These are phyloP conservation scores for Pseudofabraea citricarpa DNA, from an alignment of 2,329 filamentous ascomycete genomes.

Conservation along the genomic window DNA sequence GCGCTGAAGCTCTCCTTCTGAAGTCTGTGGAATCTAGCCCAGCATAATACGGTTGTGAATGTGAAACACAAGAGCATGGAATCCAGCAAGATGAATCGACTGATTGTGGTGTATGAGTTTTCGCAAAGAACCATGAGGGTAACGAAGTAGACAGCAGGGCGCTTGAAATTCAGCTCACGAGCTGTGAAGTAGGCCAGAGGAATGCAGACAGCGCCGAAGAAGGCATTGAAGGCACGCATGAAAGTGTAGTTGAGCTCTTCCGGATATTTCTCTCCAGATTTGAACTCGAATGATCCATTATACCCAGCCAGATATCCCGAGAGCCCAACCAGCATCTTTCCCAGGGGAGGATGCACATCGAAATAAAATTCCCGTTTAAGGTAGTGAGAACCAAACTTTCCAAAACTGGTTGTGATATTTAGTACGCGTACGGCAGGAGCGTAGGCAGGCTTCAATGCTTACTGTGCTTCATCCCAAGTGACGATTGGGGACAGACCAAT, in stretches of 20 bases:
- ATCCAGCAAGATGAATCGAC: slow-evolving; percentile 94
- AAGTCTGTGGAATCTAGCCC: slow-evolving; percentile 91
- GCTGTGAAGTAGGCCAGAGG: slow-evolving; percentile 95
- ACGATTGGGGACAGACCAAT: slow-evolving; percentile 69
- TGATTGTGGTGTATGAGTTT: slow-evolving; percentile 99
- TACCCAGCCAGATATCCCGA: slow-evolving; percentile 96
- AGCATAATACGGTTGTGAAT: slow-evolving; percentile 95
- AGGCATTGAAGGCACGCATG: slow-evolving; percentile 96
- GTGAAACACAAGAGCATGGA: slow-evolving; percentile 99
- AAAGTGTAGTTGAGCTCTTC: slow-evolving; percentile 94
- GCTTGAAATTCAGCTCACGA: slow-evolving; percentile 80
- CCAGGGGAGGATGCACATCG: slow-evolving; percentile 88
- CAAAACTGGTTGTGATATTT: slow-evolving; percentile 54
- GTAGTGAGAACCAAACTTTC: slow-evolving; percentile 98
- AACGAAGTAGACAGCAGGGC: slow-evolving; percentile 88
- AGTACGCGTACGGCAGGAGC: no score
- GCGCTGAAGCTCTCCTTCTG: slow-evolving; percentile 80
- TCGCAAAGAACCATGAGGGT: slow-evolving; percentile 97
- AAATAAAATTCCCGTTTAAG: slow-evolving; percentile 99
- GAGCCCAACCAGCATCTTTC: slow-evolving; percentile 96
- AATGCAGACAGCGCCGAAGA: slow-evolving; percentile 88
- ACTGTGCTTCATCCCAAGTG: slow-evolving; percentile 75
- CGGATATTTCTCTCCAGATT: slow-evolving; percentile 94
- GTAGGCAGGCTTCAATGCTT: slow-evolving; percentile 31
- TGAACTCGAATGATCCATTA: slow-evolving; percentile 99